Evolutionary conservation across 305 asterid genomes (phyloP), one percentile per base, ranked within the genome.

Genomic region (Fraxinus ornus): DNA sequence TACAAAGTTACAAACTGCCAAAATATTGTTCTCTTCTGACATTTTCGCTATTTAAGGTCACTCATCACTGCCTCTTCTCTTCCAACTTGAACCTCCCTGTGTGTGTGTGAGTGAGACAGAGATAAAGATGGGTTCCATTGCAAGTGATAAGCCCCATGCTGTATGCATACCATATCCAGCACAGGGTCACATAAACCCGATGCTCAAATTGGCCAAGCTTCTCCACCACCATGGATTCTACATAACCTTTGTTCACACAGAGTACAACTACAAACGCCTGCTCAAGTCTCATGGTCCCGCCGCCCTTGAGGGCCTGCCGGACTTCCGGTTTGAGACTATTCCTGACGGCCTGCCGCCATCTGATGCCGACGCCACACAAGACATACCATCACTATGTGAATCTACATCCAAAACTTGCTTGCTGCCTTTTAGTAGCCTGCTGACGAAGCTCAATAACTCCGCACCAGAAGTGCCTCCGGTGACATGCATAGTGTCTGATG

Each of bases 161-260:
- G 55, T 47, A 13, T 47, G 55, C 55, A 12, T 47, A 47, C 55
- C 55, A 47, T 47, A 47, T 57, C 93, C 93, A 0, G 90, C 90
- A 3, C 93, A 90, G 74, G 91, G 93, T 77, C 93, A 90, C 81
- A 13, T 90, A 28, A 84, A 79, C 89, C 90, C 93, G 81, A 87
- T 90, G 93, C 82, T 90, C 81, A 88, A 87, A 83, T 17, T 90
- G 24, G 91, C 93, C 26, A 90, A 88, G 72, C 86, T 90, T 76
- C 91, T 90, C 82, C 90, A 88, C 84, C 79, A 77, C 49, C 24
- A 37, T 0, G 89, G 89, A 82, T 90, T 90, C 80, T 35, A 79
- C 88, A 32, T 90, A 79, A 90, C 93, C 83, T 88, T 88, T 62
- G 91, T 90, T 83, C 66, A 82, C 86, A 84, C 91, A 39, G 89